These are phyloP conservation scores for Pseudogymnoascus verrucosus DNA, from an alignment of 2,329 filamentous ascomycete genomes.

Conservation along the genomic window DNA sequence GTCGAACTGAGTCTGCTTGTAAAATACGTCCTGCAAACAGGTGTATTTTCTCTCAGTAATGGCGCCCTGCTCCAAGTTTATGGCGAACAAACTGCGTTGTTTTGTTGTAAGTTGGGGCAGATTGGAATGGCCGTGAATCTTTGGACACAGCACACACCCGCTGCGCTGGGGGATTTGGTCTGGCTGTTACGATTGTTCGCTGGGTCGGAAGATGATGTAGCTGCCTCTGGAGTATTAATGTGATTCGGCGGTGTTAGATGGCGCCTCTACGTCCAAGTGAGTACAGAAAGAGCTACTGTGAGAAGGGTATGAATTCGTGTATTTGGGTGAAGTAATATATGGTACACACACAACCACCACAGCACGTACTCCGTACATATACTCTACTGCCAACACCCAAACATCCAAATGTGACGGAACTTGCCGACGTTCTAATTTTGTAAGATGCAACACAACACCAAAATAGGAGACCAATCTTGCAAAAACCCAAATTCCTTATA, in stretches of 20 bases:
- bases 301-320: slow-evolving; percentile 4
- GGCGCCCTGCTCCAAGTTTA: background rate
- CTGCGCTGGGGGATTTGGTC: background rate
- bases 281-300: slow-evolving; percentile 5
- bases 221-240: background rate
- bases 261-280: background rate
- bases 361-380: background rate
- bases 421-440: slow-evolving; percentile 50
- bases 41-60: background rate
- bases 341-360: background rate
- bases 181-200: background rate
- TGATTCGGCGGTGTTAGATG: background rate
- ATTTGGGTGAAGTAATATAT: slow-evolving; percentile 1
- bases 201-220: background rate
- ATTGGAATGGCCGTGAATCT: background rate
- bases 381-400: slow-evolving; percentile 4
- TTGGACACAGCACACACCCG: background rate
- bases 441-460: slow-evolving; percentile 68
- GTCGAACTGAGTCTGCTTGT: background rate
- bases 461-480: background rate
- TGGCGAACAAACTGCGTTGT: background rate
- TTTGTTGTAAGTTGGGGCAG: background rate
- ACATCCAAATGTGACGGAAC: slow-evolving; percentile 1
- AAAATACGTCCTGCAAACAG: slow-evolving; percentile 1
- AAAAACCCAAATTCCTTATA: background rate